Conservation (phyloP, 768 basidiomycete genomes). For the Leccinum uliginosum region DNA sequence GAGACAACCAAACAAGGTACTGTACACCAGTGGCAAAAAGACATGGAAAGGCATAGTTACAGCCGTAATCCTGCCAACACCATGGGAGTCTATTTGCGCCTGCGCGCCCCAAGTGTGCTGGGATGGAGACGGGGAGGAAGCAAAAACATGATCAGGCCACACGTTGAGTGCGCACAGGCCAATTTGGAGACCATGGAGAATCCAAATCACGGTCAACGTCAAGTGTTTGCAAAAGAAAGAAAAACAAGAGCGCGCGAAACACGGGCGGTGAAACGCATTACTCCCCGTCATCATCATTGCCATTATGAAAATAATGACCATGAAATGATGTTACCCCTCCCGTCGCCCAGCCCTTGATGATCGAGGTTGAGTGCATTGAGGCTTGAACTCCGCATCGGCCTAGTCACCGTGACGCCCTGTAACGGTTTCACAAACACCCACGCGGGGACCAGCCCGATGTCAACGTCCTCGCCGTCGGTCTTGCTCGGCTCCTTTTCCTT, state of each 20-base stretch:
- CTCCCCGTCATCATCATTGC: neutral
- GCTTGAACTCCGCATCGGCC: conserved; percentile 61
- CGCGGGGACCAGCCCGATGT: conserved; percentile 69
- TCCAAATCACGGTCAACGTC: neutral
- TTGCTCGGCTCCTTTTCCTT: conserved; percentile 3
- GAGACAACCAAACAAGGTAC: neutral
- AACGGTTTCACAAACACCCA: conserved; percentile 72
- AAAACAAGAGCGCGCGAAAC: neutral
- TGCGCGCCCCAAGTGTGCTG: neutral
- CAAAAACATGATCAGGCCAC: neutral
- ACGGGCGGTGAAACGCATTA: neutral
- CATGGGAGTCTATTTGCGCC: neutral
- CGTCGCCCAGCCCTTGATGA: conserved; percentile 19
- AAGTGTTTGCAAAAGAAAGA: neutral
- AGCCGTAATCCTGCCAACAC: neutral
- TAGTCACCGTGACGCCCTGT: conserved; percentile 53
- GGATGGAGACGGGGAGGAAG: neutral
- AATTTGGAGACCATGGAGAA: neutral
- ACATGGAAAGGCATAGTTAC: neutral
- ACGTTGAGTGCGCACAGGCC: neutral
- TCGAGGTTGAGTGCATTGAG: conserved; percentile 44
- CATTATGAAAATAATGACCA: conserved; percentile 41
- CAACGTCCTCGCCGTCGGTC: conserved; percentile 38
- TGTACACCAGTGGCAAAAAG: neutral
- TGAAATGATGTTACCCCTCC: conserved; percentile 52